Conservation (phyloP, 2,329 filamentous ascomycete genomes). For the Fusarium guadeloupense region DNA sequence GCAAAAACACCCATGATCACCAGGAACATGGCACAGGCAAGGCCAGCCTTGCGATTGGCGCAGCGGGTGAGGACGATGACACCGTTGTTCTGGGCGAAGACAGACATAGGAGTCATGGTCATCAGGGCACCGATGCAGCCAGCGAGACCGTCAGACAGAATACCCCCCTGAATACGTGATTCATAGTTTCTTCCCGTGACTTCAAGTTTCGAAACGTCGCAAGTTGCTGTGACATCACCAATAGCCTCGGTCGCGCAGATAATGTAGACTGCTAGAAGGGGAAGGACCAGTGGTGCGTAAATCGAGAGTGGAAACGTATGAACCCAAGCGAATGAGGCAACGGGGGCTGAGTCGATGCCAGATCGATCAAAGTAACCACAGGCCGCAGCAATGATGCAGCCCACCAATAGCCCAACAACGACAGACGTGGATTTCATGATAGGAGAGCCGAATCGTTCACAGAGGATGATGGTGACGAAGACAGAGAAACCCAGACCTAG, state of each 20-base stretch:
- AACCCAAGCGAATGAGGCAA: constrained; percentile 80
- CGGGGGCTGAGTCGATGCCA: constrained; percentile 76
- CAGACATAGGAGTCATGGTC: constrained; percentile 82
- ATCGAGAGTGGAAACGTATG: constrained; percentile 77
- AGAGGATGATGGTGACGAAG: constrained; percentile 80
- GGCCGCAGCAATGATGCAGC: constrained; percentile 81
- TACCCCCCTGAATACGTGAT: constrained; percentile 79
- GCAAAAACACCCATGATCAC: constrained; percentile 83
- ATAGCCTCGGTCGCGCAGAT: constrained; percentile 83
- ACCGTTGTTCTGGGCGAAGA: constrained; percentile 86
- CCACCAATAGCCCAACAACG: constrained; percentile 75
- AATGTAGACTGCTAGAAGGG: constrained; percentile 74
- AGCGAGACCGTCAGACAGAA: constrained; percentile 80
- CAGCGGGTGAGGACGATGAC: constrained; percentile 84
- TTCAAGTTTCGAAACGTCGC: constrained; percentile 80
- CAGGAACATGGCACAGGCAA: constrained; percentile 79
- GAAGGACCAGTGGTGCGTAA: constrained; percentile 78
- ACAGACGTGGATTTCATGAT: constrained; percentile 86
- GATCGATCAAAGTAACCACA: constrained; percentile 80
- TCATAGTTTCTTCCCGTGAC: constrained; percentile 78
- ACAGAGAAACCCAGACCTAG: constrained; percentile 83
- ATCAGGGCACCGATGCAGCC: constrained; percentile 78
- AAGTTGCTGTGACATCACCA: constrained; percentile 82
- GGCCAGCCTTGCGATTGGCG: constrained; percentile 82
- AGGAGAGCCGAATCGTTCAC: constrained; percentile 82